These are phyloP conservation scores for Cicer yamashitae DNA, from an alignment of 306 rosid genomes.

Conservation along the genomic window DNA sequence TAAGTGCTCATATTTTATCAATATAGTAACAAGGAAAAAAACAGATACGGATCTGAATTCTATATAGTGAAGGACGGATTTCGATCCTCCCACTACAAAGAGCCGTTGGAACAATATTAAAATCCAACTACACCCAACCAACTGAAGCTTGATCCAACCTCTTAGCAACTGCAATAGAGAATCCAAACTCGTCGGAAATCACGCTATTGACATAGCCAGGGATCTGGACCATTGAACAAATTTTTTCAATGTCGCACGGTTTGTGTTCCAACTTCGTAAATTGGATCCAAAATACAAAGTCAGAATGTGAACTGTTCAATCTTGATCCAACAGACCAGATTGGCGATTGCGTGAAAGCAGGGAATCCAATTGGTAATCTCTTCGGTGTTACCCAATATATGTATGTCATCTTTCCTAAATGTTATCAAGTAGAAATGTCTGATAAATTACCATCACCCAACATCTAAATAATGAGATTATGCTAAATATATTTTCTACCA, in stretches of 20 bases:
- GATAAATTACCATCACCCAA: conserved; percentile 23
- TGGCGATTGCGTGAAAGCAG: background rate
- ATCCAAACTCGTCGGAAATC: background rate
- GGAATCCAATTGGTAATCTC: background rate
- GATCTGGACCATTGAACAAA: background rate
- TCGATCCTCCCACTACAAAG: background rate
- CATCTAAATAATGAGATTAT: conserved; percentile 14
- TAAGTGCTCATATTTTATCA: background rate
- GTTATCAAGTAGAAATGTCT: background rate
- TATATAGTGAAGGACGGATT: background rate
- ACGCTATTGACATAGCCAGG: background rate
- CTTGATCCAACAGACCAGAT: background rate
- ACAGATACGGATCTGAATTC: background rate
- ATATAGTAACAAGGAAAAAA: background rate
- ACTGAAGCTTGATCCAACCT: background rate
- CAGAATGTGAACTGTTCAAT: background rate
- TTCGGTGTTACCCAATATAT: background rate
- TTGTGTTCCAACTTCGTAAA: background rate
- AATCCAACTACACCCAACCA: background rate
- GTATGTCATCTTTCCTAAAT: conserved; percentile 10
- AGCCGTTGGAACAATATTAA: background rate
- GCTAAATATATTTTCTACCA: conserved; percentile 9
- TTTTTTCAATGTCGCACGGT: background rate
- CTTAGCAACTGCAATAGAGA: background rate
- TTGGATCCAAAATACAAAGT: background rate